Percentiles rank a stretch among this genome's conserved stretches.
These are phyloP conservation scores for Sugiyamaella japonica DNA, from an alignment of 1,139 yeast species.

Conservation along the genomic window DNA sequence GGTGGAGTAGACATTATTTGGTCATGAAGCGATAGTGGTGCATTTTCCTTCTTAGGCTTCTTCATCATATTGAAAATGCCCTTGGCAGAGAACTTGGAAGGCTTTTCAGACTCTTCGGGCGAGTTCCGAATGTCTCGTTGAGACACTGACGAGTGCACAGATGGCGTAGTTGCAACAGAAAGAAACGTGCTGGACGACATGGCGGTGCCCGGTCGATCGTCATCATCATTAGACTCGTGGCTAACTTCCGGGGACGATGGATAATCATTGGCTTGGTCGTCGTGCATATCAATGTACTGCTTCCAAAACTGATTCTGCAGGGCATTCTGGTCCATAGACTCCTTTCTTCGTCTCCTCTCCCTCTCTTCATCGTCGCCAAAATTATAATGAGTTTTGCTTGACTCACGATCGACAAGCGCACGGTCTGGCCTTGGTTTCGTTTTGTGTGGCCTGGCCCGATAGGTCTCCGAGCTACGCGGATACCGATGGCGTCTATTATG, in stretches of 20 bases:
- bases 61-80: conserved; percentile 25
- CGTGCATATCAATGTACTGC: conserved; percentile 26
- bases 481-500: conserved; percentile 8
- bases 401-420: background rate
- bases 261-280: conserved; percentile 29
- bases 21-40: conserved; percentile 11
- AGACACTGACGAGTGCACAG: conserved; percentile 11
- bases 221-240: background rate
- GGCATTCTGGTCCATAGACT: conserved; percentile 19
- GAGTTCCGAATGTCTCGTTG: conserved; percentile 4
- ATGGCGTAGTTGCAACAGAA: conserved; percentile 5
- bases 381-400: conserved; percentile 13
- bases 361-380: conserved; percentile 27
- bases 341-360: conserved; percentile 21
- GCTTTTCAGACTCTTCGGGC: conserved; percentile 4
- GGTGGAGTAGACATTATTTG: conserved; percentile 8
- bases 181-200: conserved; percentile 12
- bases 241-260: background rate
- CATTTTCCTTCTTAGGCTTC: conserved; percentile 14
- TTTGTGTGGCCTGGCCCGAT: background rate
- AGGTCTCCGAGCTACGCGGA: background rate
- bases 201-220: conserved; percentile 12
- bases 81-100: conserved; percentile 31
- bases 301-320: conserved; percentile 26
- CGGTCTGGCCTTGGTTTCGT: background rate